Conservation (phyloP, 23 red algal genomes). For the Agarophyton chilense region DNA sequence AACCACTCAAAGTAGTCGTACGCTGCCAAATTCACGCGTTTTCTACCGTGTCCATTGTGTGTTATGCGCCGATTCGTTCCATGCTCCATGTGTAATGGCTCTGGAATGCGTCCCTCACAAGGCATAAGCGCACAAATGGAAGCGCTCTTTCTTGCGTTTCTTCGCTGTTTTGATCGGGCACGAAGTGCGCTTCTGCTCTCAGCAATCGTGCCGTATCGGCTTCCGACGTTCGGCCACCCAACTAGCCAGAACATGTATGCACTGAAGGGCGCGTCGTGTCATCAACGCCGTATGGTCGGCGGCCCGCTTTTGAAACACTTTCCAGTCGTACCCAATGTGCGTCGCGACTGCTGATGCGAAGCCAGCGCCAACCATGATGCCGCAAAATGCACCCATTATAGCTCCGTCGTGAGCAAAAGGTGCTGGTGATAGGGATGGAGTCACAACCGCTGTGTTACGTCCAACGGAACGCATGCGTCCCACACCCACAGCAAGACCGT, state of each 20-base stretch:
- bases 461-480: slow-evolving; percentile 51
- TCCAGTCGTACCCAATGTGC: slow-evolving; percentile 85
- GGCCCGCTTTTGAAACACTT: slow-evolving; percentile 26
- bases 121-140: background rate
- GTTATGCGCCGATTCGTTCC: slow-evolving; percentile 50
- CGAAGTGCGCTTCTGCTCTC: slow-evolving; percentile 2
- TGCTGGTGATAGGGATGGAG: slow-evolving; percentile 33
- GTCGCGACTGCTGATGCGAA: slow-evolving; percentile 67
- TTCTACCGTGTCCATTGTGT: slow-evolving; percentile 56
- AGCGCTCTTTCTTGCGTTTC: background rate
- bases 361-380: slow-evolving; percentile 69
- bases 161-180: slow-evolving; percentile 33
- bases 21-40: slow-evolving; percentile 18
- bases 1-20: background rate
- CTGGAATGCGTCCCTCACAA: slow-evolving; percentile 40
- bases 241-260: background rate
- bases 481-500: slow-evolving; percentile 80
- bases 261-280: background rate
- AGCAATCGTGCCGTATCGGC: background rate
- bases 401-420: slow-evolving; percentile 85
- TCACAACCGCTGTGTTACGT: slow-evolving; percentile 46
- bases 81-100: slow-evolving; percentile 55
- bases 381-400: slow-evolving; percentile 84
- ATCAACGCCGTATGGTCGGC: background rate
- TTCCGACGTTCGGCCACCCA: background rate